Percentiles rank a stretch among this genome's conserved stretches.
Evolutionary conservation across 495 filamentous ascomycete species (phyloP).

Genomic region (Aspergillus coremiiformis): DNA sequence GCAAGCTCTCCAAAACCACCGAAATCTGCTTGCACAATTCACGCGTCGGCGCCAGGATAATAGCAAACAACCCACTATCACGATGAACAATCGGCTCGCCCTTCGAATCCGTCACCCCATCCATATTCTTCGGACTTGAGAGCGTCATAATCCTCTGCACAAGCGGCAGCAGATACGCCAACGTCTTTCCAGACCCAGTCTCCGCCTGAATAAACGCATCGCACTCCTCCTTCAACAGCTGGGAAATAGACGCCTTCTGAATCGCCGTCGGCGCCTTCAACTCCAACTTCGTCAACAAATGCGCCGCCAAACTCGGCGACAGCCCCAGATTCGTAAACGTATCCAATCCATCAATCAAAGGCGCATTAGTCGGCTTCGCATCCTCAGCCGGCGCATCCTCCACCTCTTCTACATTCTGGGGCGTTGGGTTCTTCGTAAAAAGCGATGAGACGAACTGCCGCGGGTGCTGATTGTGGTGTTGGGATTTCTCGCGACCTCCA

Average conservation of each 20-base stretch:
- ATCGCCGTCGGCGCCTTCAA: conserved; percentile 91
- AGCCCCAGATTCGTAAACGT: conserved; percentile 80
- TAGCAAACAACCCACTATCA: conserved; percentile 84
- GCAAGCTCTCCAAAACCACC: conserved; percentile 68
- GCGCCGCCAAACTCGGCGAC: conserved; percentile 66
- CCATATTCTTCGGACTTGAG: conserved; percentile 35
- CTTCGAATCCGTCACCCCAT: conserved; percentile 24
- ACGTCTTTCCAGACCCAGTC: conserved; percentile 93
- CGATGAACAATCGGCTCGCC: conserved; percentile 51
- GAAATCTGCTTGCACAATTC: conserved; percentile 92
- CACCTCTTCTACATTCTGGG: conserved; percentile 46
- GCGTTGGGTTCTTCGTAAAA: conserved; percentile 77
- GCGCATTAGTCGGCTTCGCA: conserved; percentile 86
- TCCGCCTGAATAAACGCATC: conserved; percentile 97
- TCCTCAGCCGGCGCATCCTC: conserved; percentile 46
- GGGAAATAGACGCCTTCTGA: conserved; percentile 76
- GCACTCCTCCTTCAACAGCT: conserved; percentile 69
- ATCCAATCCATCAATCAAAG: conserved; percentile 69
- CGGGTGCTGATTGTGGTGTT: conserved; percentile 21
- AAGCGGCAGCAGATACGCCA: conserved; percentile 88
- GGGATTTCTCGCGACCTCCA: conserved; percentile 10
- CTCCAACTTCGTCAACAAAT: conserved; percentile 76
- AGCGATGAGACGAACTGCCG: conserved; percentile 76
- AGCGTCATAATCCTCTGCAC: conserved; percentile 78
- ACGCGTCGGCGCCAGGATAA: conserved; percentile 84